phyloP scores from a whole-genome alignment of 2,329 filamentous ascomycete species.

The Pyrenophora seminiperda region DNA sequence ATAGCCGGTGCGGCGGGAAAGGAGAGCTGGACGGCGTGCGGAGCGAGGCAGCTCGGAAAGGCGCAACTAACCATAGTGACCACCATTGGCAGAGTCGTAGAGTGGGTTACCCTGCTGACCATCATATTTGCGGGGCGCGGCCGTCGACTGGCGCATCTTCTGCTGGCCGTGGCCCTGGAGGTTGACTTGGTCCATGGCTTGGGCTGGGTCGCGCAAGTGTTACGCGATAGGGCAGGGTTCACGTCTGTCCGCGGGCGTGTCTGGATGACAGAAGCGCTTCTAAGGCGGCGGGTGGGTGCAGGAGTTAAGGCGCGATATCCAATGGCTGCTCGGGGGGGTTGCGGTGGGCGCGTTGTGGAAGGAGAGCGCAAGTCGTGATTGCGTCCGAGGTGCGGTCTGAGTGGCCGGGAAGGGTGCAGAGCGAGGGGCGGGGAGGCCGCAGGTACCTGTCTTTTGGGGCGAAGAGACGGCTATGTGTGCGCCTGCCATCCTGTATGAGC shows the following conservation, averaged over 20 bases:
- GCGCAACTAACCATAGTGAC: slow-evolving; percentile 55
- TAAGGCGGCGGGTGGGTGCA: slow-evolving; percentile 27
- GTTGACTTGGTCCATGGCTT: slow-evolving; percentile 47
- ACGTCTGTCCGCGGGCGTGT: slow-evolving; percentile 24
- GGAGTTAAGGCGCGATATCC: slow-evolving; percentile 24
- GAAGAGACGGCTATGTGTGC: slow-evolving; percentile 10
- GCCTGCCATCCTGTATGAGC: slow-evolving; percentile 21
- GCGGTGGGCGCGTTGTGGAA: slow-evolving; percentile 35
- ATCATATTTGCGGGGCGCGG: slow-evolving; percentile 54
- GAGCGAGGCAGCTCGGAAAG: not conserved
- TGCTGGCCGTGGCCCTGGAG: slow-evolving; percentile 46
- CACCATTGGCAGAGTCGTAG: slow-evolving; percentile 54
- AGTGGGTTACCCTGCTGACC: slow-evolving; percentile 56
- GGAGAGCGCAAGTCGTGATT: slow-evolving; percentile 41
- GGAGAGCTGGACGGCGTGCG: slow-evolving; percentile 4
- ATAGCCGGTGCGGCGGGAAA: slow-evolving; percentile 11
- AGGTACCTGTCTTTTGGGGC: slow-evolving; percentile 10
- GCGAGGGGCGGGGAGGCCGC: slow-evolving; percentile 27
- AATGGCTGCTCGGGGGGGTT: slow-evolving; percentile 31
- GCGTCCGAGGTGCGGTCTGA: slow-evolving; percentile 41
- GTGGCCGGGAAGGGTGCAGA: slow-evolving; percentile 35
- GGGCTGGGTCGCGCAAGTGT: slow-evolving; percentile 37
- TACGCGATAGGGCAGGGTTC: slow-evolving; percentile 40
- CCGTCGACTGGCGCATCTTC: slow-evolving; percentile 45
- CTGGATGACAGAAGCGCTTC: slow-evolving; percentile 5